Evolutionary conservation across 768 basidiomycete species (phyloP).

Genomic region (Suillus alpinus): DNA sequence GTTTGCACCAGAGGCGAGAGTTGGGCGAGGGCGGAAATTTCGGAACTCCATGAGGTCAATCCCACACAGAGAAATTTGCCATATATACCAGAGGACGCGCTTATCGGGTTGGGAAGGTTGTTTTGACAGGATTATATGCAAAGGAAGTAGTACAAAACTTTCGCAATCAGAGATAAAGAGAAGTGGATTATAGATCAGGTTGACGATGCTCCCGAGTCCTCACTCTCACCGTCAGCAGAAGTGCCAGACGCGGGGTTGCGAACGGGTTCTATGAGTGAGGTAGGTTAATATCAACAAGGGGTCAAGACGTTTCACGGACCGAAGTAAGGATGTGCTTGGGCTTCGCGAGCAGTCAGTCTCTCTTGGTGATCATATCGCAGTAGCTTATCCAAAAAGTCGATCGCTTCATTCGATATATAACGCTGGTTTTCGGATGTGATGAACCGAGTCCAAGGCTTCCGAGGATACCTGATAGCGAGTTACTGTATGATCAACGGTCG

Average conservation of each 20-base stretch:
- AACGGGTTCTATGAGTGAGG: conserved; percentile 58
- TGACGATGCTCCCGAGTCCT: conserved; percentile 38
- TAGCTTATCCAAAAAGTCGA: conserved; percentile 94
- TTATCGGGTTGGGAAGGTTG: conserved; percentile 11
- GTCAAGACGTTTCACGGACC: conserved; percentile 41
- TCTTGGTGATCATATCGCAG: conserved; percentile 97
- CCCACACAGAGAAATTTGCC: background rate
- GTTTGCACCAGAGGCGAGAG: conserved; percentile 20
- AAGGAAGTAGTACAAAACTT: conserved; percentile 31
- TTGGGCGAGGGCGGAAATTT: conserved; percentile 26
- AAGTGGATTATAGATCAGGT: conserved; percentile 24
- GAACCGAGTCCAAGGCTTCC: conserved; percentile 94
- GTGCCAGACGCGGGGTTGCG: conserved; percentile 45
- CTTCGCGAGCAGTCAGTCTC: conserved; percentile 90
- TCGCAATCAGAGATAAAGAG: conserved; percentile 23
- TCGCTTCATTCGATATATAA: conserved; percentile 94
- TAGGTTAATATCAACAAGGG: conserved; percentile 13
- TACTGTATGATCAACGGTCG: conserved; percentile 9
- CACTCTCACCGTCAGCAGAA: conserved; percentile 61
- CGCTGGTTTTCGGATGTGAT: conserved; percentile 95
- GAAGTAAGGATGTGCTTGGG: conserved; percentile 91
- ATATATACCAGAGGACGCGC: background rate
- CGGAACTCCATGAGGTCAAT: background rate
- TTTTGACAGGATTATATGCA: conserved; percentile 28
- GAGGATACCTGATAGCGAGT: conserved; percentile 61